Conservation (phyloP, 1,284 basidiomycete species). For the Sporisorium graminicola region DNA sequence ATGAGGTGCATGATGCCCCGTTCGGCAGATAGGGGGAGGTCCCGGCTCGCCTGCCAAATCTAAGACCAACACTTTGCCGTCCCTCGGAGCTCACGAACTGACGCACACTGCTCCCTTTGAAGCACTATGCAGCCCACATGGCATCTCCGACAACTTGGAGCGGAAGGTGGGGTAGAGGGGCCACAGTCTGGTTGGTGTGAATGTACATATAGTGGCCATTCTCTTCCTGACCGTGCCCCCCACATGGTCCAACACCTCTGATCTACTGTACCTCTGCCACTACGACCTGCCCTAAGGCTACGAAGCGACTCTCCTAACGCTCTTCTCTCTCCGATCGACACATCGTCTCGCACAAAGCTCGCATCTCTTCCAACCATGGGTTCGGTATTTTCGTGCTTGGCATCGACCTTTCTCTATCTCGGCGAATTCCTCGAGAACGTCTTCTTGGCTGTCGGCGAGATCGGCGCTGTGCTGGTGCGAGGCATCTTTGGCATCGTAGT, state of each 20-base stretch:
- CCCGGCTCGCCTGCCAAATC: conserved; percentile 11
- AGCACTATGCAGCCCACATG: background rate
- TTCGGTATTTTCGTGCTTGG: conserved; percentile 54
- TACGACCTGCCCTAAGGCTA: conserved; percentile 4
- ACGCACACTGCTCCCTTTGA: background rate
- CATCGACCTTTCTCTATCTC: conserved; percentile 47
- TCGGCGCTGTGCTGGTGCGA: conserved; percentile 49
- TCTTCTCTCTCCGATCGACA: background rate
- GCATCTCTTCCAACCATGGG: conserved; percentile 36
- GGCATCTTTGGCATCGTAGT: conserved; percentile 55
- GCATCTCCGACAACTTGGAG: background rate
- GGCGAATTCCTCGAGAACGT: conserved; percentile 55
- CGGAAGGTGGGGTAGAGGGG: background rate
- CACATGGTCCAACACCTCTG: background rate
- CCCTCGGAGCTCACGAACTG: background rate
- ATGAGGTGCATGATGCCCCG: conserved; percentile 21
- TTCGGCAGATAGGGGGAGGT: conserved; percentile 25
- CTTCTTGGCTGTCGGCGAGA: conserved; percentile 55
- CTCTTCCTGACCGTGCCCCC: background rate
- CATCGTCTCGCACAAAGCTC: background rate
- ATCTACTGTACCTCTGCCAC: background rate
- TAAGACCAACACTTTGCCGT: conserved; percentile 14
- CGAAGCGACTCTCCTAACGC: background rate
- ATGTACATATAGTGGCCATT: conserved; percentile 9
- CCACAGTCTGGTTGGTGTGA: background rate